Base-by-base conservation (phyloP, 2,329 filamentous ascomycete species). In the Biscogniauxia mediterranea region DNA sequence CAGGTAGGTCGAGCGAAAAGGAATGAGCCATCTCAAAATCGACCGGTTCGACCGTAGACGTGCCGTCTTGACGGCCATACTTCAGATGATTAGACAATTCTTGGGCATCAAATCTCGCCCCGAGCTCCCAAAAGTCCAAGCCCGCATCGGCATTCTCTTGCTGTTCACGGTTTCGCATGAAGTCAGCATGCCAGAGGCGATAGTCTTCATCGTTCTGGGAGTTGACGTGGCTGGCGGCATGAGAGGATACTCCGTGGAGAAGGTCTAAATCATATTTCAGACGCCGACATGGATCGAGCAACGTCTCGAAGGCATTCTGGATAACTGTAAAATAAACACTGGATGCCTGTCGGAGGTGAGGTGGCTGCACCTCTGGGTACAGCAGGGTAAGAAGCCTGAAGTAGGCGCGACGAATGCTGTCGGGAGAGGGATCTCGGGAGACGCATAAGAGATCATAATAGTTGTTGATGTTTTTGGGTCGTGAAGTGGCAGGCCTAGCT, bases 401-500 rank as follows among this genome's bases (percentile, higher is more conserved):
- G 64, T 82, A 83, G 13, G 81, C 79, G 9, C 68, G 70, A 25
- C 78, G 75, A 56, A 84, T 76, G 73, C 13, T 75, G 70, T 42
- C 69, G 63, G 8, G 72, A 69, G 57, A 75, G 4, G 71, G 66
- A 6, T 74, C 71, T 21, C 71, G 74, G 1, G 79, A 71, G 28
- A 83, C 70, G 52, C 80, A 80, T 13, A 83, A 68, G 21, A 81
- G 64, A 58, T 83, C 80, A 64, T 82, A 81, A 64, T 75, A 77
- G 62, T 79, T 75, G 26, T 72, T 70, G 26, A 49, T 42, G 15
- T 53, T 21, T 20, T 56, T n/a, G 20, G 46, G 58, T 8, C 38
- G 38, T n/a, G 38, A n/a, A 11, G 38, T 19, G 9, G 19, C 5
- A 23, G 52, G 11, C 25, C 13, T 15, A 54, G 6, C 9, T 21